These are phyloP conservation scores for Cladophialophora immunda DNA, from an alignment of 2,329 filamentous ascomycete species.

Conservation along the genomic window DNA sequence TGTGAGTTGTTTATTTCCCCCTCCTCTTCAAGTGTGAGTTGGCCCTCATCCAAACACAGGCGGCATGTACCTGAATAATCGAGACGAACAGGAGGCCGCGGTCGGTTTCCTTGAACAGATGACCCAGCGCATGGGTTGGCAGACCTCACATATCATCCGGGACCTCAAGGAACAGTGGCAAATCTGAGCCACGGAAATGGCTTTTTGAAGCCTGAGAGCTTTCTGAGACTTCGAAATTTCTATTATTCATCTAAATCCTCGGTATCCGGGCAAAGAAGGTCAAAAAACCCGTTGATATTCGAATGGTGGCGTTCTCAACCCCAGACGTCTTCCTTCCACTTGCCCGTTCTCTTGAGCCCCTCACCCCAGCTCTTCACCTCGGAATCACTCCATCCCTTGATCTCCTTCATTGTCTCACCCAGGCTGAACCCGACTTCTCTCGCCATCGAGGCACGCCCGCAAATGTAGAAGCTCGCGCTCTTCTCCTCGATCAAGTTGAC, in stretches of 20 bases:
- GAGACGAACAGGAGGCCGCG: constrained; percentile 28
- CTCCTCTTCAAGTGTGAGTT: neutral
- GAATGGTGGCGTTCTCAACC: constrained; percentile 42
- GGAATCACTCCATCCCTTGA: constrained; percentile 51
- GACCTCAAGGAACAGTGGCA: constrained; percentile 29
- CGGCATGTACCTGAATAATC: constrained; percentile 30
- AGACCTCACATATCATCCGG: constrained; percentile 26
- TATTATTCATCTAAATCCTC: neutral
- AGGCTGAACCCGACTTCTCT: constrained; percentile 49
- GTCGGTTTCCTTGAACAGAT: constrained; percentile 26
- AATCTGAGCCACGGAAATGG: neutral
- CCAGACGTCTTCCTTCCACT: constrained; percentile 66
- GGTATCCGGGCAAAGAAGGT: neutral
- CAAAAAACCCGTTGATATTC: neutral
- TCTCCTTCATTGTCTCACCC: constrained; percentile 42
- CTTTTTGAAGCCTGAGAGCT: neutral
- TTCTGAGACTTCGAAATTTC: neutral
- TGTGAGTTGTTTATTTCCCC: constrained; percentile 18
- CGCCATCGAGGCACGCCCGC: constrained; percentile 30
- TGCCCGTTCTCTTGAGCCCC: constrained; percentile 58
- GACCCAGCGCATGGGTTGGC: constrained; percentile 30
- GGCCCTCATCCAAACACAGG: constrained; percentile 6
- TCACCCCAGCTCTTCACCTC: constrained; percentile 58
- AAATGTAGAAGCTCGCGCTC: constrained; percentile 29
- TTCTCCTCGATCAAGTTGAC: constrained; percentile 23